Base-by-base conservation (phyloP, 495 filamentous ascomycete species). In the Evernia prunastri region DNA sequence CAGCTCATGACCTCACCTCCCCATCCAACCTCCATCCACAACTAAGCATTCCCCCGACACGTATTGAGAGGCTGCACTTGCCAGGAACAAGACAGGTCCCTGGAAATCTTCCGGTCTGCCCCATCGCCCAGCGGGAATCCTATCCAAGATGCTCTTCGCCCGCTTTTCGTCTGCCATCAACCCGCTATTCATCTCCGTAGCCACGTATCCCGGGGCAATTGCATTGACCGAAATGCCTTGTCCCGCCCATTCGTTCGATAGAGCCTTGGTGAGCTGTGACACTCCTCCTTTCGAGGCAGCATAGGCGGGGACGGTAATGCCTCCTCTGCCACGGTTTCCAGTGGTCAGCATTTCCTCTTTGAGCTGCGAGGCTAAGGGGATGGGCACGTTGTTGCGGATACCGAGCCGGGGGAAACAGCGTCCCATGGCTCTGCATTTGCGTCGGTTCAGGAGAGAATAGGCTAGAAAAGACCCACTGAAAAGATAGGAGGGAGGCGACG, bases 11-110 rank as follows among this genome's bases (percentile, higher is more conserved):
- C 11, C 90, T 90, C 91, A 96, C 94, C 91, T 91, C 11, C 90
- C 90, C 91, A 96, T 95, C 91, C 92, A 96, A 42, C 92, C 92
- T 33, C 92, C 92, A 78, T 96, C 92, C 53, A 96, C 89, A 8
- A 88, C 85, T 64, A 96, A 65, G 1, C 89, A 78, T 69, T 93
- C 89, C 1, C 92, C 92, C 61, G 81, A 89, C 15, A 97, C 88
- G 79, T 96, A 96, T 35, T 74, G 81, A 69, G 89, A 90, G 39
- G 87, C 89, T 70, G 74, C 79, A 73, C 87, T 86, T 18, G 90
- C 90, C 63, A 96, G 75, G 71, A 85, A 96, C 17, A 97, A 86
- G 1, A 87, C 82, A 10, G 81, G 84, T 0, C 92, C 92, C 79
- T 92, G 92, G 70, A 96, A 95, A 74, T 97, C 92, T 49, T 96